A percentile compares a stretch with the other conserved stretches of the same genome.
These are phyloP conservation scores for Suillus decipiens DNA, from an alignment of 768 basidiomycete species.

Conservation along the genomic window DNA sequence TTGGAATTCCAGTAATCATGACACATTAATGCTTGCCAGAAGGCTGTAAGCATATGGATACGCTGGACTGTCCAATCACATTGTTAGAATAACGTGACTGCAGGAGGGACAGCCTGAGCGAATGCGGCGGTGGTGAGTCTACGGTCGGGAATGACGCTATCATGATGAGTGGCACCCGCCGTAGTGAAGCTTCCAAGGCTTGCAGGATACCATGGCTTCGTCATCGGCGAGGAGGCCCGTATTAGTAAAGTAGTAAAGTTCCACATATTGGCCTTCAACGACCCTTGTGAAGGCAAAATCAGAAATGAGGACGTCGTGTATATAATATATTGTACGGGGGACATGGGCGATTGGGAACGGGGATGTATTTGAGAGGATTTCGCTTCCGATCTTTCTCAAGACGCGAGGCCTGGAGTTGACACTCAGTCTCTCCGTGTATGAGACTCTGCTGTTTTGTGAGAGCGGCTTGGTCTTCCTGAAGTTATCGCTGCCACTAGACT, in stretches of 20 bases:
- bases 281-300: neutral
- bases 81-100: neutral
- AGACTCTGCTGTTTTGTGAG: too few species aligned
- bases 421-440: too few species aligned
- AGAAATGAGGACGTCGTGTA: neutral
- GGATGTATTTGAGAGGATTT: neutral
- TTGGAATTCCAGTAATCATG: neutral
- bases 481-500: neutral
- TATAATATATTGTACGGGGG: too few species aligned
- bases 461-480: neutral
- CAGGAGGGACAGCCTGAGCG: neutral
- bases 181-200: neutral
- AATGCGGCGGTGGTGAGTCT: neutral
- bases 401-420: neutral
- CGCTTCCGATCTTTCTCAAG: neutral
- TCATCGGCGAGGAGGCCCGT: neutral
- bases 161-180: neutral
- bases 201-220: neutral
- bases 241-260: conserved; percentile 1
- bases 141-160: neutral
- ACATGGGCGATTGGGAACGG: neutral
- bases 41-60: neutral
- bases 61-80: neutral
- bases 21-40: neutral
- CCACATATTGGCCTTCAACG: neutral